phyloP scores from a whole-genome alignment of 768 basidiomycete genomes.

The Lactarius sp. region DNA sequence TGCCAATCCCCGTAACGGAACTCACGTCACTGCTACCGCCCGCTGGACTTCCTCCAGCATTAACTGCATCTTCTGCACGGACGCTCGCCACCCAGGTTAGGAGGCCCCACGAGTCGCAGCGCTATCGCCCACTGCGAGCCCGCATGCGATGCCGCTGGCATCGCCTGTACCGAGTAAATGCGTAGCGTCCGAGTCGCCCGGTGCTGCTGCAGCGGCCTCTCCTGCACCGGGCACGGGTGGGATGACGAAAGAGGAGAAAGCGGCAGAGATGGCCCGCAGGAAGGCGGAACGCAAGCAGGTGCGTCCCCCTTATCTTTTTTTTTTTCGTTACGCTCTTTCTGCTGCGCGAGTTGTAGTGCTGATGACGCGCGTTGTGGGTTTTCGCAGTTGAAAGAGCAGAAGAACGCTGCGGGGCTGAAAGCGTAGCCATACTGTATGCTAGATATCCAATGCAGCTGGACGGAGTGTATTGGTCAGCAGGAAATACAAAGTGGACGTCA shows the following conservation, averaged over 20 bases:
- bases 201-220: constrained; percentile 14
- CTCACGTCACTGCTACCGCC: constrained; percentile 11
- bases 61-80: neutral
- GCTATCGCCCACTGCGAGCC: constrained; percentile 1
- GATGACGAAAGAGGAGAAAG: constrained; percentile 87
- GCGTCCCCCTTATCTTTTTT: constrained; percentile 23
- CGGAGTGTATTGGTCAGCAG: too few relatives aligned
- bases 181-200: constrained; percentile 22
- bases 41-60: neutral
- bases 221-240: constrained; percentile 37
- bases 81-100: neutral
- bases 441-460: neutral
- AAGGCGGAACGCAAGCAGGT: constrained; percentile 92
- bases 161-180: constrained; percentile 22
- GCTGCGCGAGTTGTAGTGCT: neutral
- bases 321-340: too few relatives aligned
- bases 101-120: neutral
- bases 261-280: constrained; percentile 84
- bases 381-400: constrained; percentile 71
- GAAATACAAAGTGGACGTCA: neutral
- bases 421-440: neutral
- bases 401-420: constrained; percentile 34
- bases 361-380: neutral
- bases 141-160: constrained; percentile 14
- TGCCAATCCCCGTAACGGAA: constrained; percentile 21